Conservation (phyloP, 768 basidiomycete species). For the Hortiboletus flavorubellus region DNA sequence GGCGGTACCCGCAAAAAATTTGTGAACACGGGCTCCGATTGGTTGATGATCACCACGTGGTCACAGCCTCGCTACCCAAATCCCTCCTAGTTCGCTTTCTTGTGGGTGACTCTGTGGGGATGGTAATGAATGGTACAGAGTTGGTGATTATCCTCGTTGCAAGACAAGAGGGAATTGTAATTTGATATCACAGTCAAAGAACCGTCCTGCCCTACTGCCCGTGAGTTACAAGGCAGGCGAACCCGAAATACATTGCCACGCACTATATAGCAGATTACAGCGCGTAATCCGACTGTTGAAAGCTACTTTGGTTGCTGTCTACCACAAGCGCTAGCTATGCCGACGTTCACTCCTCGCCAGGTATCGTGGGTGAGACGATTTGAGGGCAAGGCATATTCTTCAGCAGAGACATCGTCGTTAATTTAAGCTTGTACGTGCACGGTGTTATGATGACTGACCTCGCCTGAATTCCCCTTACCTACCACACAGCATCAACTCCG, state of each 20-base stretch:
- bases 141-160: neutral
- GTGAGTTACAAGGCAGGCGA: conserved; percentile 9
- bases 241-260: conserved; percentile 6
- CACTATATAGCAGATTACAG: conserved; percentile 11
- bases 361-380: neutral
- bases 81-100: neutral
- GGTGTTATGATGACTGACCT: conserved; percentile 2
- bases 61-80: neutral
- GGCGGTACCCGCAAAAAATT: conserved; percentile 17
- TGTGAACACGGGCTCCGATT: conserved; percentile 8
- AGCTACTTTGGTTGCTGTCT: neutral
- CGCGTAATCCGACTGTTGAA: neutral
- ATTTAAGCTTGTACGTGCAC: neutral
- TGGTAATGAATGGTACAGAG: neutral
- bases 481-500: conserved; percentile 1
- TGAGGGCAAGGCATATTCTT: neutral
- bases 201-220: neutral
- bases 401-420: too few species aligned
- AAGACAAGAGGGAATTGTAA: neutral
- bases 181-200: neutral
- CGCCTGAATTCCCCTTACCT: neutral
- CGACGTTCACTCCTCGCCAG: neutral
- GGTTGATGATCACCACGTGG: conserved; percentile 11
- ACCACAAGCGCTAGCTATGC: conserved; percentile 3
- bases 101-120: neutral